A percentile compares a stretch with the other conserved stretches of the same genome.
Evolutionary conservation across 2,329 filamentous ascomycete genomes (phyloP).

Genomic region (Pseudogymnoascus sp.): DNA sequence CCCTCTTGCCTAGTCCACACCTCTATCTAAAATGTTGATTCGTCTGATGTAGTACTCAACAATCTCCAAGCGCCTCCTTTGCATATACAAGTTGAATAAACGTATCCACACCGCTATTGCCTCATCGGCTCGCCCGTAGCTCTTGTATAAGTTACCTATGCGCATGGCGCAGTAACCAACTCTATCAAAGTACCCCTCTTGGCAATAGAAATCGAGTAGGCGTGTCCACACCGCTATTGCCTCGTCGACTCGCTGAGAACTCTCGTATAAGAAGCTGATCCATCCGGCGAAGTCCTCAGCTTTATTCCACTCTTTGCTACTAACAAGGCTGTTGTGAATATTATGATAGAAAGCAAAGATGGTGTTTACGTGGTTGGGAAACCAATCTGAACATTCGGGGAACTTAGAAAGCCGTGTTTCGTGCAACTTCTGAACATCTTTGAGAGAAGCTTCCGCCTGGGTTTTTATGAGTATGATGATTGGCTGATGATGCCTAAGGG

Average conservation of each 20-base stretch:
- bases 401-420: neutral
- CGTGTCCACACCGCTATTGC: neutral
- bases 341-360: neutral
- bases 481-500: neutral
- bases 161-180: neutral
- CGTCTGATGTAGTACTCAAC: neutral
- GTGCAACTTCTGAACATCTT: neutral
- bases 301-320: neutral
- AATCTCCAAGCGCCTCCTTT: neutral
- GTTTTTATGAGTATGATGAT: neutral
- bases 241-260: neutral
- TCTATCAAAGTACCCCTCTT: neutral
- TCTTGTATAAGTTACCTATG: neutral
- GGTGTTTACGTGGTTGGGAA: neutral
- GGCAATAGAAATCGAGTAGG: neutral
- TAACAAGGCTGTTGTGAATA: neutral
- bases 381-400: neutral
- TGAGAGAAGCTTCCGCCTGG: neutral
- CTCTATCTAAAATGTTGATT: neutral
- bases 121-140: neutral
- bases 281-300: neutral
- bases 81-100: neutral
- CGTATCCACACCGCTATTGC: neutral
- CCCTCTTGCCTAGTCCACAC: neutral
- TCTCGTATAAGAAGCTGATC: neutral